phyloP scores from a whole-genome alignment of 2,329 filamentous ascomycete species.

The Nothophoma quercina region DNA sequence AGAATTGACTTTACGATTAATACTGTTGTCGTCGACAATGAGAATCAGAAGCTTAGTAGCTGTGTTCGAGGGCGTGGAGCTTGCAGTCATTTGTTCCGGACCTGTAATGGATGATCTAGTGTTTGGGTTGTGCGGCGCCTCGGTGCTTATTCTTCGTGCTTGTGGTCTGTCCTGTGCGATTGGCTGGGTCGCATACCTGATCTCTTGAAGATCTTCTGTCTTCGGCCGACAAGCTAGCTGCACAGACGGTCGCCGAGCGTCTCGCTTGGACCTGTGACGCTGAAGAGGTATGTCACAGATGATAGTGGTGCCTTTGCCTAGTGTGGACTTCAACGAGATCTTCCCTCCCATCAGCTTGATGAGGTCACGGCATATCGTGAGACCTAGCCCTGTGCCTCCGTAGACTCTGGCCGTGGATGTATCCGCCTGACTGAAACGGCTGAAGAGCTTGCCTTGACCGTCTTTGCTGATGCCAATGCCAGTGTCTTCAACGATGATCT shows the following conservation, averaged over 20 bases:
- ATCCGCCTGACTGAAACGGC: slow-evolving; percentile 27
- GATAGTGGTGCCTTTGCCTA: slow-evolving; percentile 67
- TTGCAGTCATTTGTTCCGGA: too few species aligned
- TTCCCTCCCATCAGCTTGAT: slow-evolving; percentile 47
- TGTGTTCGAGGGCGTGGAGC: too few species aligned
- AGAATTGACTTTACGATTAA: slow-evolving; percentile 44
- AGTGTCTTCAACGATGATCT: slow-evolving; percentile 38
- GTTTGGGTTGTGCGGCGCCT: too few species aligned
- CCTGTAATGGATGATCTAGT: too few species aligned
- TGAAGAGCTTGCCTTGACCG: slow-evolving; percentile 33
- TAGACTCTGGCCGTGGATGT: slow-evolving; percentile 34
- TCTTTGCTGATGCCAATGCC: slow-evolving; percentile 41
- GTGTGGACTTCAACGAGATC: slow-evolving; percentile 42
- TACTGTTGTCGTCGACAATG: slow-evolving; percentile 47
- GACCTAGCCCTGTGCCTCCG: slow-evolving; percentile 47
- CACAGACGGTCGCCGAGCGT: too few species aligned
- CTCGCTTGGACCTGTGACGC: too few species aligned
- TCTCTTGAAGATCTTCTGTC: too few species aligned
- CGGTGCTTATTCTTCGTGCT: too few species aligned
- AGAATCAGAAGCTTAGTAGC: slow-evolving; percentile 25
- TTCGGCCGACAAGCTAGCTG: too few species aligned
- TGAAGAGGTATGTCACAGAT: slow-evolving; percentile 73
- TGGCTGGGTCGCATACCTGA: too few species aligned
- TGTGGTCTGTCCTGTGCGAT: neutral
- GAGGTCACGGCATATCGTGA: slow-evolving; percentile 49